Evolutionary conservation across 2,329 filamentous ascomycete species (phyloP).

Genomic region (Aspergillus sp.): DNA sequence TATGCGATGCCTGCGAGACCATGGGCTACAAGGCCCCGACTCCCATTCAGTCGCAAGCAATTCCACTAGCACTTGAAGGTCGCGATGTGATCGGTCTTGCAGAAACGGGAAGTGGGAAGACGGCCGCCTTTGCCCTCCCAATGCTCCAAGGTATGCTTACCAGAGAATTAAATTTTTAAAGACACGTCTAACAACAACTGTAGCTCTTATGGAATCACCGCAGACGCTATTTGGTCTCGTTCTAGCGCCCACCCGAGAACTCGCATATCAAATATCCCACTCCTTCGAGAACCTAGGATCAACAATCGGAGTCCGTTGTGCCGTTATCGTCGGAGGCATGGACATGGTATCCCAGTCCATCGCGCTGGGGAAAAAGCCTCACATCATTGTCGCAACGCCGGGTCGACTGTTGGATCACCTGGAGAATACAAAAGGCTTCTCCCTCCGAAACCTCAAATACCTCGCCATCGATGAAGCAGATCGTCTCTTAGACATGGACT

Average conservation of each 20-base stretch:
- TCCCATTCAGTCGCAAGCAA: constrained; percentile 82
- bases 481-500: constrained; percentile 87
- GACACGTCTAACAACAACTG: neutral
- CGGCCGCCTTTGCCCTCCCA: constrained; percentile 88
- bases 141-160: constrained; percentile 66
- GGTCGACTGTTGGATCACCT: constrained; percentile 87
- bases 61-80: constrained; percentile 75
- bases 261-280: constrained; percentile 88
- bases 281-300: constrained; percentile 85
- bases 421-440: constrained; percentile 96
- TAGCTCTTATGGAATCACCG: constrained; percentile 79
- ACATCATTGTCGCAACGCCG: constrained; percentile 89
- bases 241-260: constrained; percentile 86
- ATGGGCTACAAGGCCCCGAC: constrained; percentile 85
- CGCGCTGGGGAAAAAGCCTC: constrained; percentile 90
- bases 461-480: constrained; percentile 96
- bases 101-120: constrained; percentile 95
- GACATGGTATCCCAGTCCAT: constrained; percentile 94
- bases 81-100: constrained; percentile 91
- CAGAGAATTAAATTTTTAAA: neutral
- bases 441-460: constrained; percentile 76
- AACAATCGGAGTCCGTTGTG: constrained; percentile 81
- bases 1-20: constrained; percentile 83
- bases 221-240: constrained; percentile 85
- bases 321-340: constrained; percentile 87